A percentile compares a stretch with the other conserved stretches of the same genome.
Evolutionary conservation across 768 basidiomycete species (phyloP).

Genomic region (Pleurotus tuoliensis): DNA sequence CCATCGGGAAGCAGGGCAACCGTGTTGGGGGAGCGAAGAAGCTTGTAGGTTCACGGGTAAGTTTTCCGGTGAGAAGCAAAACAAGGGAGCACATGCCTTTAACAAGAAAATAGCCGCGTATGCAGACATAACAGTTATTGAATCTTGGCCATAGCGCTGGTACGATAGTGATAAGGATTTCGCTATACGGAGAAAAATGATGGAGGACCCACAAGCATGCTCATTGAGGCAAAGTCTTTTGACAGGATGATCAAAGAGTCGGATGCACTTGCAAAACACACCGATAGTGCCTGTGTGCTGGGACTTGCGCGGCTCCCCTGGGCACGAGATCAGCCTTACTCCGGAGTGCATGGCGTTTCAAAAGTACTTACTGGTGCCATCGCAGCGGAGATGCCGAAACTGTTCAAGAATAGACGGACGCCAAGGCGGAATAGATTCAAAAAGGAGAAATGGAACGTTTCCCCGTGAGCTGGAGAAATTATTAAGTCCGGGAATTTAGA

Average conservation of each 20-base stretch:
- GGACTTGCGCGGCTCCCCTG: constrained; percentile 57
- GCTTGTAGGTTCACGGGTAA: constrained; percentile 26
- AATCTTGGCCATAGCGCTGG: constrained; percentile 83
- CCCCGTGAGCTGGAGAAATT: constrained; percentile 53
- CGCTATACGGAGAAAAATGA: background rate
- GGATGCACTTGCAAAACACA: constrained; percentile 73
- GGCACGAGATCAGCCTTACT: background rate
- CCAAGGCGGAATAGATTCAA: constrained; percentile 74
- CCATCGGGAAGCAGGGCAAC: constrained; percentile 55
- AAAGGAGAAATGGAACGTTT: constrained; percentile 73
- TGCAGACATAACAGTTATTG: constrained; percentile 81
- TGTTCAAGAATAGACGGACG: constrained; percentile 79
- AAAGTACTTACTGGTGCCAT: constrained; percentile 46
- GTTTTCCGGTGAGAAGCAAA: background rate
- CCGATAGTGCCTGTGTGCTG: constrained; percentile 63
- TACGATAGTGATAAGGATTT: constrained; percentile 11
- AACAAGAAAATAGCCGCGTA: constrained; percentile 81
- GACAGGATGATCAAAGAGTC: constrained; percentile 69
- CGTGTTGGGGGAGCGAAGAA: constrained; percentile 63
- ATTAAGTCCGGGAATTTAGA: constrained; percentile 10
- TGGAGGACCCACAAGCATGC: constrained; percentile 57
- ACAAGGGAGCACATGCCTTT: constrained; percentile 42
- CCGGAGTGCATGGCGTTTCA: no score
- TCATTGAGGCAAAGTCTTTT: constrained; percentile 68
- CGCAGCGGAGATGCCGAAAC: constrained; percentile 71